A percentile compares a stretch with the other conserved stretches of the same genome.
These are phyloP conservation scores for Apiotrichum sp. DNA, from an alignment of 1,284 basidiomycete species.

Conservation along the genomic window DNA sequence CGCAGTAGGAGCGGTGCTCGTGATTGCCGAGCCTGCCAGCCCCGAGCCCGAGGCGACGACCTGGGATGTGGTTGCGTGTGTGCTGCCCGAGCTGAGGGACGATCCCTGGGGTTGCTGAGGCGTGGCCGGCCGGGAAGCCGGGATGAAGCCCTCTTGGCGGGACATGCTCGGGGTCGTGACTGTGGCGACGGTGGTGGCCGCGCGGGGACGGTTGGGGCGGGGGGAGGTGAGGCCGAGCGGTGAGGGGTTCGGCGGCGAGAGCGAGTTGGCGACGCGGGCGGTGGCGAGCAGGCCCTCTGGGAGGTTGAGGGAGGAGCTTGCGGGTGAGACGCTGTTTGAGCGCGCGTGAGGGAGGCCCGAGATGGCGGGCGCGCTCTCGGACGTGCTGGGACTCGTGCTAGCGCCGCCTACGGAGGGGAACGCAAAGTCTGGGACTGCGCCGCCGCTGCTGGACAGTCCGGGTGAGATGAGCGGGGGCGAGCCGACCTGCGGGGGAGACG, in stretches of 20 bases:
- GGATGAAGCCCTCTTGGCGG: conserved; percentile 3
- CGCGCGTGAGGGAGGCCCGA: too few relatives aligned
- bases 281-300: neutral
- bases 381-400: too few relatives aligned
- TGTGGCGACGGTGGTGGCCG: conserved; percentile 1
- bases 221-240: neutral
- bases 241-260: neutral
- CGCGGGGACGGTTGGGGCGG: neutral
- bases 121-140: neutral
- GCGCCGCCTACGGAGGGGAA: too few relatives aligned
- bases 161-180: neutral
- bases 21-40: too few relatives aligned
- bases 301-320: neutral
- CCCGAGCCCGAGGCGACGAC: neutral
- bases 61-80: too few relatives aligned
- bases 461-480: conserved; percentile 1
- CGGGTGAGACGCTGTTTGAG: neutral
- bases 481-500: neutral
- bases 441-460: neutral
- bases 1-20: too few relatives aligned
- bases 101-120: neutral
- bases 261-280: neutral
- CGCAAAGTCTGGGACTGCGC: neutral
- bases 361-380: too few relatives aligned
- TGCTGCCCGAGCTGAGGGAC: too few relatives aligned